Base-by-base conservation (phyloP, 805 yeast species). In the Nakazawaea sp. region DNA sequence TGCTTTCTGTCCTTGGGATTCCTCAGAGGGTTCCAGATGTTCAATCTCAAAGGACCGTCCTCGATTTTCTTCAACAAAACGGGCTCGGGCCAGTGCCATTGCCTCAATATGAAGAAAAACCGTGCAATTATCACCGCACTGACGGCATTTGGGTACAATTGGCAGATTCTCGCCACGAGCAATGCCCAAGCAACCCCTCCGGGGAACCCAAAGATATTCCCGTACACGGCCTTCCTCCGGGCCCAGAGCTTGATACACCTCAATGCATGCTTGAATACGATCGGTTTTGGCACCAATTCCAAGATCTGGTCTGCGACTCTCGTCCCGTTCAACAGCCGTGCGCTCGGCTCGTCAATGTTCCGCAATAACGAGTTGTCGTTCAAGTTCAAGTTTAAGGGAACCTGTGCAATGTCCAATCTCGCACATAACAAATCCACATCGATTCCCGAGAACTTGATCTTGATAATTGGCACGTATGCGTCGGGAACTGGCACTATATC, bases 161-260 rank as follows among this genome's bases (percentile, higher is more conserved):
- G 98, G 59, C 98, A 92, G 20, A 92, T 87, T 50, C 98, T 71
- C 1, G 97, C 98, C n/a, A 89, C 97, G 28, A 92, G 59, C 97
- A 92, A 92, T 1, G 98, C 98, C 98, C 98, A 92, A 1, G 98
- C 98, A 33, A 92, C 98, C 59, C 98, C 98, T 52, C 98, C 98
- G 1, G 97, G 98, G 60, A 90, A 92, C 0, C 98, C 98, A 70
- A 82, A 86, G 31, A 92, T 82, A 53, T 92, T 92, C 5, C 86
- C 97, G 60, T 92, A 92, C 12, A 92, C 75, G 0, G 96, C 97
- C 35, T 97, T 71, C 51, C 88, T 76, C 54, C 88, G 90, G 0
- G 98, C 98, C 98, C 98, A 92, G 51, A 92, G 68, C 58, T 92
- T 92, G 45, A 92, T 84, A 12, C 95, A 89, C 45, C 98, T 68